Base-by-base conservation (phyloP, 2,329 filamentous ascomycete genomes). In the Aphanoascus verrucosus region DNA sequence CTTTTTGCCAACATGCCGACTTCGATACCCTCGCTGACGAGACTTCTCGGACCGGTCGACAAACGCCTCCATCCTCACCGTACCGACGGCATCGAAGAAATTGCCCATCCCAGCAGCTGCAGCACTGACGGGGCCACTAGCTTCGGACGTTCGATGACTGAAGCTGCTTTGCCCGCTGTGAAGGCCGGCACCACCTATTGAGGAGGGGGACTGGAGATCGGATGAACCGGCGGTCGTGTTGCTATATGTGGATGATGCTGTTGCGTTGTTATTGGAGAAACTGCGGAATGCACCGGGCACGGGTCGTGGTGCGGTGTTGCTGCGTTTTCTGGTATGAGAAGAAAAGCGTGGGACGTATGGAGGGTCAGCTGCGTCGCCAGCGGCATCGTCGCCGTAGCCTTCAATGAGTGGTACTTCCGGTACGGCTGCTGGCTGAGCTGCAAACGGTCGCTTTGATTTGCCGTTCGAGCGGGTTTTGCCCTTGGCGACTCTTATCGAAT, bases 41-140 rank as follows among this genome's bases (percentile, higher is more conserved):
- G 62, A 62, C 8, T 64, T 59, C 23, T 69, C 65, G 9, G 67
- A 66, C 34, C 73, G 72, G 58, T 82, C 79, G 60, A 98, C 94
- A 67, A 97, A 98, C 0, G 93, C 93, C 68, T 97, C 91, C 91
- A 98, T 97, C 28, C 93, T 82, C 45, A 97, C 82, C 1, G 90
- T 97, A 1, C 90, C 89, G 55, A 94, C 84, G 1, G 86, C 86
- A 61, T 94, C 89, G 64, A 93, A 93, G 72, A 93, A 90, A 67
- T 80, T 78, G 54, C 68, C 69, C 49, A 64, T 72, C 58, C 67
- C 60, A 45, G 72, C 23, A 8, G 44, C 65, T 45, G 72, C 23
- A 8, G 44, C 65, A 60, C 72, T 67, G 58, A 79, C 65, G 1
- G 72, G 72, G 1, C 68, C 74, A 58, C 74, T 77, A 9, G 73